These are phyloP conservation scores for Eimeria zaria DNA, from an alignment of 169 alveolate genomes.

Conservation along the genomic window DNA sequence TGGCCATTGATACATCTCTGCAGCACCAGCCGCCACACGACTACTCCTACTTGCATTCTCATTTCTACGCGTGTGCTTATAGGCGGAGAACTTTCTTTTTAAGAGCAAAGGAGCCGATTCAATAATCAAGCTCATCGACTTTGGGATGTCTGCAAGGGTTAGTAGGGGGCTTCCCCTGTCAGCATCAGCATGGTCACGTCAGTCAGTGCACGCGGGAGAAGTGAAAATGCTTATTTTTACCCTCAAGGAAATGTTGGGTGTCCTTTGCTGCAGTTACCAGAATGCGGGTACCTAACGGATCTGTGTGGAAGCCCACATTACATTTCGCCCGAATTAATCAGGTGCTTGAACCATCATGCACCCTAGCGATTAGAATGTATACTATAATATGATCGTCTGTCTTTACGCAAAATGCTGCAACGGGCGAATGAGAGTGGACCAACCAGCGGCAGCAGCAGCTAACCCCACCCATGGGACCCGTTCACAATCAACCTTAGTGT, in stretches of 20 bases:
- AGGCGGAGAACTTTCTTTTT: conserved; percentile 84
- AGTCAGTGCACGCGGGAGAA: neutral
- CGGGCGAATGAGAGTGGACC: neutral
- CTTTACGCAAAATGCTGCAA: neutral
- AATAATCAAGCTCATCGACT: conserved; percentile 87
- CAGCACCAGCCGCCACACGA: neutral
- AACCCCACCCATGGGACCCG: neutral
- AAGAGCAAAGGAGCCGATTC: conserved; percentile 83
- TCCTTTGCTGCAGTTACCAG: conserved; percentile 65
- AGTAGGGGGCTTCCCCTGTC: neutral
- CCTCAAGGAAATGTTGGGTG: neutral
- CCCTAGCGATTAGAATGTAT: neutral
- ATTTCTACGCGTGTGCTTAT: neutral
- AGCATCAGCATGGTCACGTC: neutral
- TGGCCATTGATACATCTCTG: too few species aligned
- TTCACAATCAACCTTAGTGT: neutral
- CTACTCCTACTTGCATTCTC: neutral
- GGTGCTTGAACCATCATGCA: conserved; percentile 47
- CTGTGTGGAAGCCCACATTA: conserved; percentile 91
- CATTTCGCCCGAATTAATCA: conserved; percentile 89
- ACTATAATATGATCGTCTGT: neutral
- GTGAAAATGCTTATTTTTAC: neutral
- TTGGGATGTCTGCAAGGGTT: conserved; percentile 90
- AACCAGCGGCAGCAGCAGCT: neutral
- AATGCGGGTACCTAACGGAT: conserved; percentile 87